Evolutionary conservation across 768 basidiomycete species (phyloP).

Genomic region (Naematelia encephala): DNA sequence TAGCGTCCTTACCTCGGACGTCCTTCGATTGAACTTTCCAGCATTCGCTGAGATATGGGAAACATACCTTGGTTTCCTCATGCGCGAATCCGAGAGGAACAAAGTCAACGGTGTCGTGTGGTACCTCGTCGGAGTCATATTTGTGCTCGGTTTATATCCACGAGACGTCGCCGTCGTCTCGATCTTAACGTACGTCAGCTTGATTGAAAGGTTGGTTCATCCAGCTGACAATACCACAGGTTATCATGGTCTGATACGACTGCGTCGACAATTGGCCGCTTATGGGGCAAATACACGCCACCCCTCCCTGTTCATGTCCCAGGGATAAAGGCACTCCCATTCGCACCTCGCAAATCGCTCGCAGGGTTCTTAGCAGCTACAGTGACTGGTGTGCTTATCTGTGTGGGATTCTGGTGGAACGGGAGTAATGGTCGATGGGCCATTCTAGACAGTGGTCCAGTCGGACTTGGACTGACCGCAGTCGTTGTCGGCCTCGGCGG

Average conservation of each 20-base stretch:
- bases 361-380: constrained; percentile 79
- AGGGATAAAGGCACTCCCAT: constrained; percentile 57
- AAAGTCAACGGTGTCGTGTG: constrained; percentile 81
- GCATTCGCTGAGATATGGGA: constrained; percentile 71
- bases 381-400: constrained; percentile 66
- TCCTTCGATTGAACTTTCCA: constrained; percentile 66
- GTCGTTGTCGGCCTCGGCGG: constrained; percentile 71
- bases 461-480: constrained; percentile 57
- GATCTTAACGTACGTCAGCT: constrained; percentile 70
- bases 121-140: constrained; percentile 84
- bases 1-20: constrained; percentile 68
- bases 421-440: constrained; percentile 36
- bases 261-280: constrained; percentile 85
- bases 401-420: constrained; percentile 65
- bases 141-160: constrained; percentile 71
- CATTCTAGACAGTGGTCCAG: constrained; percentile 25
- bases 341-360: constrained; percentile 77
- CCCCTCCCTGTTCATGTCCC: constrained; percentile 56
- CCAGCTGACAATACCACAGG: constrained; percentile 52
- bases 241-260: constrained; percentile 95
- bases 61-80: constrained; percentile 68
- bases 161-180: constrained; percentile 84
- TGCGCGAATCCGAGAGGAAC: constrained; percentile 85
- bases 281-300: constrained; percentile 69
- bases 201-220: not conserved